Evolutionary conservation across 345 rosid genomes (phyloP).

Genomic region (Dovyalis caffra): DNA sequence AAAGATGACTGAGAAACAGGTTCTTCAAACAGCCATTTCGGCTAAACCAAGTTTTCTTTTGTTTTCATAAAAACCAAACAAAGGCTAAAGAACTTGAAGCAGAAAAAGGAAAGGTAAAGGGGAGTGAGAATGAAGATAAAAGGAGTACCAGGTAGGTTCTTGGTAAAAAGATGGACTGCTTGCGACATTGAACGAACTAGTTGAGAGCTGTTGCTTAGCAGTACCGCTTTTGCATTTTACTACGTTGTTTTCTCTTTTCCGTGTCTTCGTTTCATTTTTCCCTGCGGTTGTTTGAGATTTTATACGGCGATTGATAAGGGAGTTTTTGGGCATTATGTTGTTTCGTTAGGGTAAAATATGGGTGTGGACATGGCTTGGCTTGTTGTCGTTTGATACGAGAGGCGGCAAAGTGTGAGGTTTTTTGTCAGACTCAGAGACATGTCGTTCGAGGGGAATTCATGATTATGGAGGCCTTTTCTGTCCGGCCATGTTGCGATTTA

Average conservation of each 20-base stretch:
- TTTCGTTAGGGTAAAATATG: not conserved
- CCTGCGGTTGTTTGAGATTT: not conserved
- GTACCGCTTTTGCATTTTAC: conserved; percentile 22
- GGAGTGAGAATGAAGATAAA: not conserved
- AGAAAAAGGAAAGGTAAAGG: not conserved
- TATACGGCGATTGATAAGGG: conserved; percentile 29
- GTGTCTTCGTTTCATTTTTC: not conserved
- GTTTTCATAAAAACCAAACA: conserved; percentile 5
- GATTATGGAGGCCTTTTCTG: not conserved
- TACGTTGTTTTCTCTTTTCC: no score
- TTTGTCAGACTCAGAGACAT: not conserved
- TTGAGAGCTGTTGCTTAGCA: not conserved
- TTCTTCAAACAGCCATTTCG: not conserved
- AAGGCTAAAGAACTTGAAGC: not conserved
- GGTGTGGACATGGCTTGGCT: not conserved
- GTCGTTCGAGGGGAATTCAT: not conserved
- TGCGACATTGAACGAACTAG: conserved; percentile 24
- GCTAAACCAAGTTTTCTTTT: not conserved
- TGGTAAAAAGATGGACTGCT: conserved; percentile 28
- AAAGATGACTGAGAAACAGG: not conserved
- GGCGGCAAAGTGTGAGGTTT: not conserved
- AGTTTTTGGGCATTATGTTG: not conserved
- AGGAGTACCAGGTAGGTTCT: conserved; percentile 29
- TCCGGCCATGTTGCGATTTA: not conserved
- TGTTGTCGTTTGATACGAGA: not conserved